Conservation (phyloP, 164 flowering plant genomes). For the Aristolochia californica region DNA sequence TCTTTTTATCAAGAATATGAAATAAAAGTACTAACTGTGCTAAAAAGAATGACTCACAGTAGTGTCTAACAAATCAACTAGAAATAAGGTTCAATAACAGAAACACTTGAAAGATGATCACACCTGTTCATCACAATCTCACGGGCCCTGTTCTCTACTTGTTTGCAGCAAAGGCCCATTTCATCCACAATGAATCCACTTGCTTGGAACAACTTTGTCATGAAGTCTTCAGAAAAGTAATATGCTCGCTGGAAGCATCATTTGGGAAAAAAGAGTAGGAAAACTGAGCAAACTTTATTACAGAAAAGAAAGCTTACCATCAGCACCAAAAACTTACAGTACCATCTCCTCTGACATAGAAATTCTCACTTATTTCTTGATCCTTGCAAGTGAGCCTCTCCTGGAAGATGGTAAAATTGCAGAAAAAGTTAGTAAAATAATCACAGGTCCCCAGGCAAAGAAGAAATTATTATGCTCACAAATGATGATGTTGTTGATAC, state of each 20-base stretch:
- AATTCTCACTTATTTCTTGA: slow-evolving; percentile 87
- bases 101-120: neutral
- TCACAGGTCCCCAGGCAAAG: neutral
- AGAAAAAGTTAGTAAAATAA: neutral
- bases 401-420: slow-evolving; percentile 25
- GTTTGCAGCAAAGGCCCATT: slow-evolving; percentile 68
- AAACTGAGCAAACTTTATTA: neutral
- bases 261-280: slow-evolving; percentile 1
- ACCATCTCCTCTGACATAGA: slow-evolving; percentile 97
- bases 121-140: slow-evolving; percentile 92
- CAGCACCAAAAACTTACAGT: slow-evolving; percentile 48
- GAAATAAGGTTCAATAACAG: neutral
- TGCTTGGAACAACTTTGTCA: slow-evolving; percentile 50
- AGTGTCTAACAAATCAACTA: neutral
- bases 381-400: slow-evolving; percentile 76
- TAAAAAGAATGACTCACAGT: no score
- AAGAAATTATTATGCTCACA: neutral
- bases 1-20: no score
- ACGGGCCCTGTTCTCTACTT: slow-evolving; percentile 85
- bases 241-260: slow-evolving; percentile 67
- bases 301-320: no score
- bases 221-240: slow-evolving; percentile 84
- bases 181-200: slow-evolving; percentile 64
- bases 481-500: neutral
- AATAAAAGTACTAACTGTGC: no score